Base-by-base conservation (phyloP, 2,329 filamentous ascomycete species). In the Neonectria ditissima region DNA sequence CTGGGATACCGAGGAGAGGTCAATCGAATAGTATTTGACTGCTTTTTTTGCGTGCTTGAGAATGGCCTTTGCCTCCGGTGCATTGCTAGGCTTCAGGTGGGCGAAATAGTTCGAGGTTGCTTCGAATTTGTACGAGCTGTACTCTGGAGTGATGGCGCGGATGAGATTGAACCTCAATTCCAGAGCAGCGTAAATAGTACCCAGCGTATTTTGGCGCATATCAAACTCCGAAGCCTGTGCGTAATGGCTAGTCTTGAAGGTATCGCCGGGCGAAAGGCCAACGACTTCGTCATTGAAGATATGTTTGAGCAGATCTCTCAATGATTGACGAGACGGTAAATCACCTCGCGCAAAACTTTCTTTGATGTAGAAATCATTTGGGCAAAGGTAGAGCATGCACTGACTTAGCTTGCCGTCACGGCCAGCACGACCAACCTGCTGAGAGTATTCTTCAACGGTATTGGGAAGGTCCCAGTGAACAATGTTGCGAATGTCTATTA, bases 341-440 rank as follows among this genome's bases (percentile, higher is more conserved):
- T 90, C 87, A 0, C 87, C 86, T 8, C 87, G 81, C 0, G 86
- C 83, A 71, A 90, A 89, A 65, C 85, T 83, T 65, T 90, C 87
- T 11, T 84, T 82, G 14, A 88, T 71, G 71, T 87, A 84, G 44
- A 88, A 84, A 65, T 89, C 87, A 44, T 86, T 82, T 0, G 80
- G 81, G 43, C 85, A 87, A 3, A 89, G 78, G 64, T 84, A 89
- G 47, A 89, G 80, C 76, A 89, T 81, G 71, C 88, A 90, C 24
- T 81, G 79, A 59, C 86, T 87, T 0, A 77, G 68, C 39, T 80
- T 77, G 0, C 86, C 86, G 66, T 89, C 85, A 53, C 84, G 76
- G 2, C 86, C 86, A 2, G 86, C 85, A 54, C 86, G 82, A 3
- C 86, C 86, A 50, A 88, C 82, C 65, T 87, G 84, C 58, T 88